Conservation (phyloP, 768 basidiomycete species). For the Termitomyces sp. region DNA sequence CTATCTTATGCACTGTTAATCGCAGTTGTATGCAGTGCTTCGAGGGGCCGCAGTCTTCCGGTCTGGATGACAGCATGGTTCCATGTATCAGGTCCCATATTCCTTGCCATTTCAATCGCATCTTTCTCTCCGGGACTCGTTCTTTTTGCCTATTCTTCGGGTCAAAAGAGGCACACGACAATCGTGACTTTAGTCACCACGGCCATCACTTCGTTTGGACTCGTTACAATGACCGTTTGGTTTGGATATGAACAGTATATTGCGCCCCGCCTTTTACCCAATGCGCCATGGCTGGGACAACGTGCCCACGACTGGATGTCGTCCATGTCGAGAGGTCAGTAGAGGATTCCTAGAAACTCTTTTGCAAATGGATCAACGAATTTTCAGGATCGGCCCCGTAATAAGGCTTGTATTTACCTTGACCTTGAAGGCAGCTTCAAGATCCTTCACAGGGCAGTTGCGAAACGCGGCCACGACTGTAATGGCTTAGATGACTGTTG, state of each 20-base stretch:
- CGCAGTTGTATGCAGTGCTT: slow-evolving; percentile 5
- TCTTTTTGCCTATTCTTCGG: slow-evolving; percentile 10
- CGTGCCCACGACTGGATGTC: slow-evolving; percentile 3
- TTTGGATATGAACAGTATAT: slow-evolving; percentile 14
- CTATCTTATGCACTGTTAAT: not conserved
- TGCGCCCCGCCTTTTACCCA: slow-evolving; percentile 6
- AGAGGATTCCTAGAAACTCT: slow-evolving; percentile 1
- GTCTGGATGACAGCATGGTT: slow-evolving; percentile 14
- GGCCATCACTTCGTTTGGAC: slow-evolving; percentile 10
- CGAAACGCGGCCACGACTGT: not conserved
- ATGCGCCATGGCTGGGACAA: not conserved
- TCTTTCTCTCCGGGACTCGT: slow-evolving; percentile 12
- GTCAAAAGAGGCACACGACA: slow-evolving; percentile 8
- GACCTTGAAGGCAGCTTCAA: not conserved
- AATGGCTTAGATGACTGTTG: not conserved
- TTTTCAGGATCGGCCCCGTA: not conserved
- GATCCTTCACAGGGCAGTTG: not conserved
- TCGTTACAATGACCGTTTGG: slow-evolving; percentile 7
- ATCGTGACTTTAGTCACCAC: slow-evolving; percentile 11
- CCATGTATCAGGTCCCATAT: slow-evolving; percentile 11
- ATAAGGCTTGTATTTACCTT: not conserved
- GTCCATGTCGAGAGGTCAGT: not conserved
- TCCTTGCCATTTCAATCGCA: slow-evolving; percentile 13
- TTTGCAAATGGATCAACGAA: not conserved
- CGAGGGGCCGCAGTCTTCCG: slow-evolving; percentile 11